Base-by-base conservation (phyloP, 1,284 basidiomycete species). In the Kwoniella shivajii region DNA sequence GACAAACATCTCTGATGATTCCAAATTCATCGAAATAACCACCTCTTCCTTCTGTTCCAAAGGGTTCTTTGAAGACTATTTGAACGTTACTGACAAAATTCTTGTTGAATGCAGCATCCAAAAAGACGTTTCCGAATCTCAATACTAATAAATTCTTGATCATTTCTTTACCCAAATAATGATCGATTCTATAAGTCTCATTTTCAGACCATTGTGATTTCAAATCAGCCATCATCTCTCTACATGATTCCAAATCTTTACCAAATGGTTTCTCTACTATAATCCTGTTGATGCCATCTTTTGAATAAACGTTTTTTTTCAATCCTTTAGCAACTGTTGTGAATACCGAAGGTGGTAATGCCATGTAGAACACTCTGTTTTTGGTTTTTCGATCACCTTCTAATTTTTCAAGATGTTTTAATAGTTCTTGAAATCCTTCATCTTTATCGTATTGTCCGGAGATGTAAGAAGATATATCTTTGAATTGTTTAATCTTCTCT, bases 11-110 rank as follows among this genome's bases (percentile, higher is more conserved):
- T 74, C 93, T 88, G 77, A 97, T 94, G 76, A 97, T 95, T 61
- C 93, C 93, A 79, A 96, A 97, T 79, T 96, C 93, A 79, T 97
- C 93, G 82, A 97, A 97, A 84, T 97, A 97, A 26, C 94, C 93
- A 36, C 93, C 93, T 67, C 93, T 89, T 37, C 93, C 93, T 78
- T 97, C 93, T 47, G 93, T 97, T 37, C 93, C 93, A 74, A 97
- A 95, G 10, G 92, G 90, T 80, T 97, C 94, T 82, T 97, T 97
- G 86, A 97, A 96, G 9, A 92, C 95, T 80, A 97, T 95, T 78
- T 97, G 94, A 37, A 97, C 90, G 74, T 92, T 97, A 79, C 85
- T 87, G 80, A 97, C 89, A 57, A 86, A 89, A 78, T 92, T 91
- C 79, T 90, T 95, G 81, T 96, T 92, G 89, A 93, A 94, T 26